These are phyloP conservation scores for Chondrus crispus DNA, from an alignment of 23 red algal species.

Conservation along the genomic window DNA sequence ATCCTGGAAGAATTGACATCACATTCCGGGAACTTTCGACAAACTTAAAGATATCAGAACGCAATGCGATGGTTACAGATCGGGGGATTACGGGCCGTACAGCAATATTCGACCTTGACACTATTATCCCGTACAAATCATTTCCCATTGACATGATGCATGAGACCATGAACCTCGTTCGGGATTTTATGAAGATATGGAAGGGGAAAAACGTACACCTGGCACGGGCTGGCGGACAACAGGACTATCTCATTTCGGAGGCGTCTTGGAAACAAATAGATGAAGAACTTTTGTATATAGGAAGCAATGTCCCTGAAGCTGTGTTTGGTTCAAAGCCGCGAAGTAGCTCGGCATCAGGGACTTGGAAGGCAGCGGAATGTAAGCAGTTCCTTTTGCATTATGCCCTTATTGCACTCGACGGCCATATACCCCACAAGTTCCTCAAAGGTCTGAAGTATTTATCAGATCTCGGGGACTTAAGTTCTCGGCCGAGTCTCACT, in stretches of 20 bases:
- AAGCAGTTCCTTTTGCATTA: background rate
- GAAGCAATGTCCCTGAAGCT: background rate
- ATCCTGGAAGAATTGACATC: background rate
- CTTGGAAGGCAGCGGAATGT: background rate
- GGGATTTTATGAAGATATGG: background rate
- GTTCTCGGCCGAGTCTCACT: background rate
- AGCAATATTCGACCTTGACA: background rate
- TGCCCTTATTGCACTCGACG: background rate
- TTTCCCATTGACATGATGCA: background rate
- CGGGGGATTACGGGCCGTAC: background rate
- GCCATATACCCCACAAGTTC: background rate
- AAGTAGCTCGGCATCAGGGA: background rate
- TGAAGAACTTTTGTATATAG: background rate
- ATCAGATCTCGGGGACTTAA: background rate
- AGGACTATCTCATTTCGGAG: background rate
- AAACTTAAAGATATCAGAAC: background rate
- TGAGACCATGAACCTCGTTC: no score
- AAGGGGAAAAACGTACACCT: background rate
- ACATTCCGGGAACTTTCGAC: background rate
- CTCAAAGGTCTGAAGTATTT: background rate
- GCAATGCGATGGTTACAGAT: background rate
- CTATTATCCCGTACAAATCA: background rate
- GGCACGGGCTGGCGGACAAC: background rate
- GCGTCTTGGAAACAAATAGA: background rate
- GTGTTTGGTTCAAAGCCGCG: background rate